Evolutionary conservation across 768 basidiomycete genomes (phyloP).

Genomic region (Leucosporidium scottii): DNA sequence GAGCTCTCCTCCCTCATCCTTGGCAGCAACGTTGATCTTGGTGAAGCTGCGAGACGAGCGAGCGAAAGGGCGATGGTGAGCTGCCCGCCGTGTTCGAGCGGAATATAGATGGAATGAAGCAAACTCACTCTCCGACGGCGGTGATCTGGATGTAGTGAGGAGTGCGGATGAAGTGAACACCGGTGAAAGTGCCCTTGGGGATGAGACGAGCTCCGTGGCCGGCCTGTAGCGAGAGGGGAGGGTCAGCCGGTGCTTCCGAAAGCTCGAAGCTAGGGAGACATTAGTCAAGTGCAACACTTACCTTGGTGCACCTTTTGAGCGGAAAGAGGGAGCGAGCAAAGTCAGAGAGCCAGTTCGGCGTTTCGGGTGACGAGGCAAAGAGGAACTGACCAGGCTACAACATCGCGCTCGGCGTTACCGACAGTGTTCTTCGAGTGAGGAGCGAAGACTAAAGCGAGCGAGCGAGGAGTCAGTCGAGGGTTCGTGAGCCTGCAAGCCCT

Average conservation of each 20-base stretch:
- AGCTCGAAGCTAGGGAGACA: too few relatives aligned
- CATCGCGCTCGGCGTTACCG: slow-evolving; percentile 38
- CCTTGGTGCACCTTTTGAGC: too few relatives aligned
- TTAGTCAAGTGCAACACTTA: too few relatives aligned
- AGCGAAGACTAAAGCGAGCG: background rate
- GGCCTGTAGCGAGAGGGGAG: slow-evolving; percentile 45
- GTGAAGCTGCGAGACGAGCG: slow-evolving; percentile 36
- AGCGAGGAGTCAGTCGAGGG: background rate
- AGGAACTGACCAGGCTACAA: slow-evolving; percentile 59
- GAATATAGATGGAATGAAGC: too few relatives aligned
- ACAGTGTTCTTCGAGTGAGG: background rate
- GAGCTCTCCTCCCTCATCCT: slow-evolving; percentile 44
- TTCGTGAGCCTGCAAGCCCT: too few relatives aligned
- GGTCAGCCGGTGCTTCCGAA: too few relatives aligned
- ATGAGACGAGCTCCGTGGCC: slow-evolving; percentile 39
- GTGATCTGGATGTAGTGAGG: slow-evolving; percentile 43
- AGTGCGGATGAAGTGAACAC: slow-evolving; percentile 33
- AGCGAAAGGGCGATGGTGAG: too few relatives aligned
- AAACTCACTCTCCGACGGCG: too few relatives aligned
- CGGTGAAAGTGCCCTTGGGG: slow-evolving; percentile 33
- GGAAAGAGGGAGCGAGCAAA: too few relatives aligned
- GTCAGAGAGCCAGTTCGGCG: too few relatives aligned
- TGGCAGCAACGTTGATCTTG: slow-evolving; percentile 44
- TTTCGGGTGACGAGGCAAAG: too few relatives aligned
- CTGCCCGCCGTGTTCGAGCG: too few relatives aligned